phyloP scores from a whole-genome alignment of 179 eudicot genomes.

The Beta corolliflora region DNA sequence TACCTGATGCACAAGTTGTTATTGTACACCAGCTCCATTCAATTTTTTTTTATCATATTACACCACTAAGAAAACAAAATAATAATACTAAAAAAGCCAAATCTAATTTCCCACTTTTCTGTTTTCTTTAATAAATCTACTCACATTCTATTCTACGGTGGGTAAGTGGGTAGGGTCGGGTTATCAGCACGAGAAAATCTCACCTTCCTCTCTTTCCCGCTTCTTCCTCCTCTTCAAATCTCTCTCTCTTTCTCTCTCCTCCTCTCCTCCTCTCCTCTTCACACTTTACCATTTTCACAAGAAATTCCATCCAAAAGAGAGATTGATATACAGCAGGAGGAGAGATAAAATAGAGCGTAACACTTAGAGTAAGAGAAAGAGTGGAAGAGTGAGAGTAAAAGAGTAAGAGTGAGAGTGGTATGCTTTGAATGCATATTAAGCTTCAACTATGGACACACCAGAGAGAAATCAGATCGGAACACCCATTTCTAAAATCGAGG shows the following conservation, averaged over 20 bases:
- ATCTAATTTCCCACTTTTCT: not conserved
- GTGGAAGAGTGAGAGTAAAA: no score
- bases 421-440: conserved; percentile 4
- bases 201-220: conserved; percentile 60
- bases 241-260: conserved; percentile 12
- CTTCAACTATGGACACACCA: conserved; percentile 59
- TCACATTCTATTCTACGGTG: conserved; percentile 6
- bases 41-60: no score
- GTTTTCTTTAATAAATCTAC: no score
- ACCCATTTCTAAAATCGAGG: conserved; percentile 66
- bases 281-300: conserved; percentile 21
- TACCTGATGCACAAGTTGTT: no score
- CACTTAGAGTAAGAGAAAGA: no score
- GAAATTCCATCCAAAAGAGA: not conserved
- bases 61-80: no score
- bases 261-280: conserved; percentile 10
- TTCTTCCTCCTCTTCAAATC: conserved; percentile 51
- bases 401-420: no score
- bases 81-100: no score
- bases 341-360: no score
- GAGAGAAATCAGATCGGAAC: conserved; percentile 61
- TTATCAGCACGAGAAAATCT: conserved; percentile 43
- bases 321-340: no score
- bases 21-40: no score
- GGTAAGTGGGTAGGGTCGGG: conserved; percentile 33